Evolutionary conservation across 306 rosid genomes (phyloP), one percentile per base, ranked within the genome.

Genomic region (Canavalia gladiata): DNA sequence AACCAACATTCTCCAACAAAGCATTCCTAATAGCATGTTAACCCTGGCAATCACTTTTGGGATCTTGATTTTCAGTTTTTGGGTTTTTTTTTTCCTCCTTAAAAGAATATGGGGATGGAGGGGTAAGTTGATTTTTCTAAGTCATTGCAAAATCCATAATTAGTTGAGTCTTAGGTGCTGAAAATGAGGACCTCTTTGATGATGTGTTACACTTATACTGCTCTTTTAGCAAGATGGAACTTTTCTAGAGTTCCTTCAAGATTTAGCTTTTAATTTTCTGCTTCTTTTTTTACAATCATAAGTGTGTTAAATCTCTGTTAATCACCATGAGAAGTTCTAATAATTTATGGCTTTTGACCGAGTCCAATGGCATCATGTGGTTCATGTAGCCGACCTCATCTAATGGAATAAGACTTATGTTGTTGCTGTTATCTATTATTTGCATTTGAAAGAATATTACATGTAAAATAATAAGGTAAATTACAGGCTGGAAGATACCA

Each of bases 401-500:
- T 18, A 18, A 18, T 18, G 25, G 25, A 18, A 18, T 18, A 18
- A 18, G 25, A 18, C 25, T 18, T 18, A 18, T 18, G 25, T 18
- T 18, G 25, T 18, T 18, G 25, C 25, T 18, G 25, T 18, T 18
- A 18, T 4, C 5, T 68, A 47, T 33, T 55, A 46, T 28, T 64
- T 71, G 63, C 57, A 76, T 71, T 54, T n/a, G 60, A 47, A 64
- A 72, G 62, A 57, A 75, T 13, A 42, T 47, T 31, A 18, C 18
- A 6, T 28, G 28, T 68, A 29, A 77, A 68, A 64, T 57, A 47
- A 33, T 63, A n/a, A 10, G 57, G 7, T 69, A 73, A 81, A 56
- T 77, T 86, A 25, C 92, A 96, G 99, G 94, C 91, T 31, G 99
- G 98, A 75, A 87, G 92, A 79, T 96, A 86, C 81, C 78, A 85